Conservation (phyloP, 129 eudicot genomes). For the Flaveria linearis region DNA sequence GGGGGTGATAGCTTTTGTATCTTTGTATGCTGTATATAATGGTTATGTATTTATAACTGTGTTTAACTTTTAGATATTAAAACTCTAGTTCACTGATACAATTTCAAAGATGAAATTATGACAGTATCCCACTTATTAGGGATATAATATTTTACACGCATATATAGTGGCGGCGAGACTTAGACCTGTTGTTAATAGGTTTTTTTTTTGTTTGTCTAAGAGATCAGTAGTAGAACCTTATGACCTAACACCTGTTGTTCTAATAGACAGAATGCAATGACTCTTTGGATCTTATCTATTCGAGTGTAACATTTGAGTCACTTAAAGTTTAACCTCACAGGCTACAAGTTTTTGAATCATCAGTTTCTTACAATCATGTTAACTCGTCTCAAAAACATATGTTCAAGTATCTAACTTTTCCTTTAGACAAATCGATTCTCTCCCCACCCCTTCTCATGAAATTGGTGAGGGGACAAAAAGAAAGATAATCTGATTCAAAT, state of each 20-base stretch:
- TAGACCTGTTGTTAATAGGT: too few relatives aligned
- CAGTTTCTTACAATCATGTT: conserved; percentile 7
- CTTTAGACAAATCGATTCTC: not conserved
- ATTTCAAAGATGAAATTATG: not conserved
- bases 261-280: too few relatives aligned
- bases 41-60: not conserved
- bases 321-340: not conserved
- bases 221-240: too few relatives aligned
- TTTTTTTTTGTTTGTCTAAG: too few relatives aligned
- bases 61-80: too few relatives aligned
- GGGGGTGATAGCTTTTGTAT: not conserved
- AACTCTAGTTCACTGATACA: too few relatives aligned
- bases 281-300: too few relatives aligned
- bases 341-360: conserved; percentile 13
- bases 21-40: conserved; percentile 10
- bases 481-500: conserved; percentile 16
- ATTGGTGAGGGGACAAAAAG: not conserved
- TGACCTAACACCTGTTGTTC: too few relatives aligned
- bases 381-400: conserved; percentile 17
- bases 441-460: not conserved
- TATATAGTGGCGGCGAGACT: too few relatives aligned
- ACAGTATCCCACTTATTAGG: too few relatives aligned
- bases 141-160: too few relatives aligned
- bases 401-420: conserved; percentile 15
- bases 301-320: not conserved